Conservation (phyloP, 2,329 filamentous ascomycete genomes). For the Phialophora expanda region DNA sequence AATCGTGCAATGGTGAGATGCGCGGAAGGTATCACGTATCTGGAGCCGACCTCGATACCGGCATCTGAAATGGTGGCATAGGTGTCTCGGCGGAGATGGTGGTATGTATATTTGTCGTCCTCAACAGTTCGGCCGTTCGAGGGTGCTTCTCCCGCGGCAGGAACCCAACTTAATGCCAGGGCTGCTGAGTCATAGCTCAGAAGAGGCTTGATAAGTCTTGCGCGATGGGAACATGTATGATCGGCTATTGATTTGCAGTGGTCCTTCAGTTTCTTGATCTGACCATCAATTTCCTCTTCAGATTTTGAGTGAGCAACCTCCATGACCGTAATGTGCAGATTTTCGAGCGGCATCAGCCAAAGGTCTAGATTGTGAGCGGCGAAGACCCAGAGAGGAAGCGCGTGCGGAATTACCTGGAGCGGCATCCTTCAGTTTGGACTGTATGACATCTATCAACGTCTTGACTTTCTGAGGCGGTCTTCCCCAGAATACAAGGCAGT, state of each 20-base stretch:
- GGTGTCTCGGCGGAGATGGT: constrained; percentile 83
- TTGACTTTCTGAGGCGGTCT: constrained; percentile 76
- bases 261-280: constrained; percentile 63
- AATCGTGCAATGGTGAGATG: constrained; percentile 89
- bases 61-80: constrained; percentile 65
- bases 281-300: constrained; percentile 66
- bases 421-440: constrained; percentile 66
- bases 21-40: constrained; percentile 87
- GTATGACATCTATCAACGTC: constrained; percentile 69
- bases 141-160: constrained; percentile 67
- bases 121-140: constrained; percentile 44
- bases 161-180: constrained; percentile 84
- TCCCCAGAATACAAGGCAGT: constrained; percentile 89
- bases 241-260: constrained; percentile 56
- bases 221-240: constrained; percentile 69
- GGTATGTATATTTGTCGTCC: constrained; percentile 79
- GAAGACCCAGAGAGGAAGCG: constrained; percentile 6
- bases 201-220: constrained; percentile 79
- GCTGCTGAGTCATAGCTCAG: constrained; percentile 85
- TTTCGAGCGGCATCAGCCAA: constrained; percentile 82
- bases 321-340: constrained; percentile 82
- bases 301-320: constrained; percentile 84
- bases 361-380: constrained; percentile 59
- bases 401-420: constrained; percentile 66
- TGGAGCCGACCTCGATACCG: constrained; percentile 72